phyloP scores from a whole-genome alignment of 176 grass and related monocot genomes.

The Sorghum bicolor region Sorghum_bicolor_NCBIv3 NC_012873.2:64671001-64671500 shows the following conservation, averaged over 20 bases:
- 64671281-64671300: conserved; percentile 71
- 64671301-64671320: conserved; percentile 75
- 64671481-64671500: conserved; percentile 54
- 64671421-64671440: conserved; percentile 73
- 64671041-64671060: too few species aligned
- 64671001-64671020: too few species aligned
- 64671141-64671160: not conserved
- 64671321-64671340: conserved; percentile 38
- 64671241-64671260: conserved; percentile 47
- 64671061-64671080: not conserved
- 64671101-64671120: not conserved
- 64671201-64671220: conserved; percentile 42
- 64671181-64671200: conserved; percentile 21
- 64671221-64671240: conserved; percentile 47
- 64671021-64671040: too few species aligned
- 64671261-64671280: conserved; percentile 63
- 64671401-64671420: conserved; percentile 42
- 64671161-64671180: not conserved
- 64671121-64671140: not conserved
- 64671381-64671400: conserved; percentile 46
- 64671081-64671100: not conserved
- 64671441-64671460: conserved; percentile 58
- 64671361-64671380: conserved; percentile 51
- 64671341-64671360: conserved; percentile 48
- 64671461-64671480: conserved; percentile 47